Conservation (phyloP, 2,329 filamentous ascomycete genomes). For the Phialocephala subalpina region DNA sequence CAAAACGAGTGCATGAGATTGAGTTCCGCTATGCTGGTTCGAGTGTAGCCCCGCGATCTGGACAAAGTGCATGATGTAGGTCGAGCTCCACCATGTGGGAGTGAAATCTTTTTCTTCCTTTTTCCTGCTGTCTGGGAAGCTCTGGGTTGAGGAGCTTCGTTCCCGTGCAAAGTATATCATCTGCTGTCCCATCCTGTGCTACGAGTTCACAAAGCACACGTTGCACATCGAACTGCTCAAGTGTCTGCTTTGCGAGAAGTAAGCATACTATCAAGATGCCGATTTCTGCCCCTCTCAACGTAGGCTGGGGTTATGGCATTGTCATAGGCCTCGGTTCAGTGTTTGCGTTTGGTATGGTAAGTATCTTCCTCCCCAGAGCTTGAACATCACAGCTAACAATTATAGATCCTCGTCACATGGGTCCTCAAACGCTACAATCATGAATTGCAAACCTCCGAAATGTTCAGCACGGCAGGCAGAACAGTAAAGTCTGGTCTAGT, state of each 20-base stretch:
- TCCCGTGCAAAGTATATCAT: constrained; percentile 10
- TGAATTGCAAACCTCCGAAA: constrained; percentile 89
- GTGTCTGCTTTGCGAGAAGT: constrained; percentile 12
- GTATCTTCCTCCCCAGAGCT: constrained; percentile 15
- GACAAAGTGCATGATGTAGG: not conserved
- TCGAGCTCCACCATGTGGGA: constrained; percentile 4
- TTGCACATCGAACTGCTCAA: constrained; percentile 13
- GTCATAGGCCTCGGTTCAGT: constrained; percentile 66
- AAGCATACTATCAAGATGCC: constrained; percentile 37
- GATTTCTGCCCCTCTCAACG: constrained; percentile 42
- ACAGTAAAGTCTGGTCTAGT: constrained; percentile 91
- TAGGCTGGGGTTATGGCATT: constrained; percentile 68
- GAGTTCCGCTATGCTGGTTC: not conserved
- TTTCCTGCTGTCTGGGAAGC: not conserved
- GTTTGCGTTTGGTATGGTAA: constrained; percentile 70
- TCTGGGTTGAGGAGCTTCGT: not conserved
- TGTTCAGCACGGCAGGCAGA: constrained; percentile 88
- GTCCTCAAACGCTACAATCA: constrained; percentile 63
- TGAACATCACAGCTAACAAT: not conserved
- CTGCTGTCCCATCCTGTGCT: constrained; percentile 15
- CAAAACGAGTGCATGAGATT: constrained; percentile 14
- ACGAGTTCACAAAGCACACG: constrained; percentile 10
- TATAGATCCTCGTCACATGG: constrained; percentile 45
- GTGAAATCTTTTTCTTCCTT: constrained; percentile 14
- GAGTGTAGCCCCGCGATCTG: constrained; percentile 17